phyloP scores from a whole-genome alignment of 2,329 filamentous ascomycete species.

The Curvularia hawaiiensis region DNA sequence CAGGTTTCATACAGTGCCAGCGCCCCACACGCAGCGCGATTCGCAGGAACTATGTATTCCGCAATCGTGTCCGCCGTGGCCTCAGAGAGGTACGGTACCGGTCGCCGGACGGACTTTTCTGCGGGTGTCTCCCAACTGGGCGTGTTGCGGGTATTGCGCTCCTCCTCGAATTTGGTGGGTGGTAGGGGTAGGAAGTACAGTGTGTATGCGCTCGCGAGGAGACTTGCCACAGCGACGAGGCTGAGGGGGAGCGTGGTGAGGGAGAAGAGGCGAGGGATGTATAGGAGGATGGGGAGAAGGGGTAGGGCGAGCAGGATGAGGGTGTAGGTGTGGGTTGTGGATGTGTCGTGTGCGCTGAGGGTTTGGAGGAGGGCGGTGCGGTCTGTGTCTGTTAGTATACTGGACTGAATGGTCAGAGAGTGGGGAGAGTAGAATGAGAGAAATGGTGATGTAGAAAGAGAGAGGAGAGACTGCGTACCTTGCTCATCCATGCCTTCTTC shows the following conservation, averaged over 20 bases:
- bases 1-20: slow-evolving; percentile 53
- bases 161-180: slow-evolving; percentile 48
- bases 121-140: slow-evolving; percentile 13
- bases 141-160: slow-evolving; percentile 6
- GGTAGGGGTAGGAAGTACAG: slow-evolving; percentile 62
- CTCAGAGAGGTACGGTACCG: slow-evolving; percentile 32
- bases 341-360: slow-evolving; percentile 46
- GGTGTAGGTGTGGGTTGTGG: slow-evolving; percentile 56
- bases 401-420: too few relatives aligned
- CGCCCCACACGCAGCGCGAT: slow-evolving; percentile 59
- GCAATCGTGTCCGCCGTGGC: slow-evolving; percentile 57
- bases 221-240: slow-evolving; percentile 66
- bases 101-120: slow-evolving; percentile 13
- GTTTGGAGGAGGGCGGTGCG: slow-evolving; percentile 33
- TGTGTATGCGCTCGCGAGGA: slow-evolving; percentile 67
- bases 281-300: slow-evolving; percentile 60
- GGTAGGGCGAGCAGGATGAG: slow-evolving; percentile 65
- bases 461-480: slow-evolving; percentile 53
- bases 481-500: slow-evolving; percentile 76
- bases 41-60: slow-evolving; percentile 64
- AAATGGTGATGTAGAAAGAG: too few relatives aligned
- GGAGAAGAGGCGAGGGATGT: slow-evolving; percentile 56
- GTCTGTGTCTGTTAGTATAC: slow-evolving; percentile 29
- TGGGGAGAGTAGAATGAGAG: not conserved
- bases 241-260: slow-evolving; percentile 52